Conservation (phyloP, 2,329 filamentous ascomycete species). For the Aspergillus candidus region DNA sequence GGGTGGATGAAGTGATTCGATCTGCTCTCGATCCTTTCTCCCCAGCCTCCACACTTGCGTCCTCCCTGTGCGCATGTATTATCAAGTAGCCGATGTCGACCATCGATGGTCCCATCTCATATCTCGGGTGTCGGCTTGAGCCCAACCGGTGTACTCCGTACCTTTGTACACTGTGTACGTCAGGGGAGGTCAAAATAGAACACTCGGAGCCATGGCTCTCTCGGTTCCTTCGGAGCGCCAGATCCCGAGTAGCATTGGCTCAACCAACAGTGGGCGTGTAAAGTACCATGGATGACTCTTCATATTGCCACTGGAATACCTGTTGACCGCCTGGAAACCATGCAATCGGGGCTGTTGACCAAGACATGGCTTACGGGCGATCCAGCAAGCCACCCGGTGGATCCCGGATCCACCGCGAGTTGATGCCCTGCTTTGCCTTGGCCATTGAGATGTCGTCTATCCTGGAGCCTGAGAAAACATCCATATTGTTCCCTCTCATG, state of each 20-base stretch:
- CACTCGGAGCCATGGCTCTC: too few relatives aligned
- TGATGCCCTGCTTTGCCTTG: slow-evolving; percentile 8
- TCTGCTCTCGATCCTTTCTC: too few relatives aligned
- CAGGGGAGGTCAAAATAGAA: too few relatives aligned
- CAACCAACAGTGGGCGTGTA: slow-evolving; percentile 3
- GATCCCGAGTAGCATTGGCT: background rate
- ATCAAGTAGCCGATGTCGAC: too few relatives aligned
- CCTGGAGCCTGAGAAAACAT: slow-evolving; percentile 1
- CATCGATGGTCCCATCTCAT: too few relatives aligned
- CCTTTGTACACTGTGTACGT: too few relatives aligned
- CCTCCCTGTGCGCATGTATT: too few relatives aligned
- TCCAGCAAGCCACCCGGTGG: slow-evolving; percentile 8
- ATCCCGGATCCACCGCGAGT: slow-evolving; percentile 12
- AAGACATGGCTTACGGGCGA: slow-evolving; percentile 11
- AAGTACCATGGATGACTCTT: slow-evolving; percentile 6
- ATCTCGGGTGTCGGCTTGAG: too few relatives aligned
- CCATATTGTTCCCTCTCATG: slow-evolving; percentile 3
- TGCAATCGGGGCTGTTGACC: slow-evolving; percentile 7
- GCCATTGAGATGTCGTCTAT: slow-evolving; percentile 12
- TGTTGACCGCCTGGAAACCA: slow-evolving; percentile 7
- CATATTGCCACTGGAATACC: slow-evolving; percentile 11
- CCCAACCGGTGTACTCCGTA: too few relatives aligned
- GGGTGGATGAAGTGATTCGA: too few relatives aligned
- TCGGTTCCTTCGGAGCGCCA: background rate
- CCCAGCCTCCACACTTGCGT: too few relatives aligned